Conservation (phyloP, 345 rosid species). For the Ailanthus altissimus region DNA sequence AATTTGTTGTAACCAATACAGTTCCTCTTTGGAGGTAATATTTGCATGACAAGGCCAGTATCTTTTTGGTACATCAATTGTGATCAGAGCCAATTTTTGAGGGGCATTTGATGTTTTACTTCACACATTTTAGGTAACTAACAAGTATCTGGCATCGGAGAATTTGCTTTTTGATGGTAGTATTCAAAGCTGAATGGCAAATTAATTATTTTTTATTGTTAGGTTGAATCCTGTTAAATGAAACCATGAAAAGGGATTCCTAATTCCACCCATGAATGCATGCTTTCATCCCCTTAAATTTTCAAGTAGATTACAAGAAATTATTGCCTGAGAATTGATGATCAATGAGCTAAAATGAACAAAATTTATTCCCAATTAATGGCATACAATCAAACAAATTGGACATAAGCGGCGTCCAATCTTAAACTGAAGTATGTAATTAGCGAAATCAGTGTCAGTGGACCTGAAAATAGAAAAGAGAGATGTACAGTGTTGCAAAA, state of each 20-base stretch:
- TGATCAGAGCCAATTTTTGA: neutral
- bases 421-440: neutral
- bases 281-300: neutral
- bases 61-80: neutral
- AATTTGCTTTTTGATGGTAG: too few species aligned
- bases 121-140: too few species aligned
- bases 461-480: neutral
- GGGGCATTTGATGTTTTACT: neutral
- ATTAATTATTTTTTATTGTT: too few species aligned
- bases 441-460: neutral
- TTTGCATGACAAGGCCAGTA: neutral
- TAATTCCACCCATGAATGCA: neutral
- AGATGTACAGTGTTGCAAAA: constrained; percentile 22
- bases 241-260: too few species aligned
- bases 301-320: neutral
- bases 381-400: constrained; percentile 12
- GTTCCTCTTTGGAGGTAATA: neutral
- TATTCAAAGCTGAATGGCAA: too few species aligned
- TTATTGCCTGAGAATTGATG: neutral
- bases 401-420: neutral
- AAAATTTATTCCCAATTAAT: neutral
- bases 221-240: too few species aligned
- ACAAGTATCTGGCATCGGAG: too few species aligned
- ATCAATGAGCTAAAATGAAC: neutral
- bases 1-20: too few species aligned